Evolutionary conservation across 129 eudicot species (phyloP).

Genomic region (Saposhnikovia divaricata): DNA sequence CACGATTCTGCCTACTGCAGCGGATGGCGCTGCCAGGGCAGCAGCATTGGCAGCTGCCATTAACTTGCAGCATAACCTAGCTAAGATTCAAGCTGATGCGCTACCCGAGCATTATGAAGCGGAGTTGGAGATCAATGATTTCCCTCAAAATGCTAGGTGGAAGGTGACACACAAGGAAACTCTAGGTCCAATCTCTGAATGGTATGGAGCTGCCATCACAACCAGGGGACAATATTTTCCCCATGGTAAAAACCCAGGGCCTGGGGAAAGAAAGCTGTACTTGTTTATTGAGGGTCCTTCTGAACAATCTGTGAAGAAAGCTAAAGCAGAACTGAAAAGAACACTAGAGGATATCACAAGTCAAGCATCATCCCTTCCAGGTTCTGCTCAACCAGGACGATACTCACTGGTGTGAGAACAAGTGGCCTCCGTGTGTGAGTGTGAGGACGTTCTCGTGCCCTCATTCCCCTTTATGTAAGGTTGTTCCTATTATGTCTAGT

Average conservation of each 20-base stretch:
- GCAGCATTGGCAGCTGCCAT: slow-evolving; percentile 71
- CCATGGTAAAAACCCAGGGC: slow-evolving; percentile 55
- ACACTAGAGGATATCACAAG: slow-evolving; percentile 76
- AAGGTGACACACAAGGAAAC: slow-evolving; percentile 93
- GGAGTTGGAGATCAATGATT: slow-evolving; percentile 79
- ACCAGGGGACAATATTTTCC: slow-evolving; percentile 69
- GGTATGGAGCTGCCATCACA: slow-evolving; percentile 89
- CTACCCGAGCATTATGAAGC: slow-evolving; percentile 87
- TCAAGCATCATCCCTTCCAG: slow-evolving; percentile 29
- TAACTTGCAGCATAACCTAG: slow-evolving; percentile 75
- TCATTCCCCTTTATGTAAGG: neutral
- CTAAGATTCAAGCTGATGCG: slow-evolving; percentile 76
- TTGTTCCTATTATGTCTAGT: neutral
- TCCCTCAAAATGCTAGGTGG: slow-evolving; percentile 92
- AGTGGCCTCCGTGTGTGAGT: neutral
- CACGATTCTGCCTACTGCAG: slow-evolving; percentile 7
- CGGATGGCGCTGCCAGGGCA: slow-evolving; percentile 61
- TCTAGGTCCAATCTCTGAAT: slow-evolving; percentile 77
- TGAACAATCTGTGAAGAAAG: slow-evolving; percentile 81
- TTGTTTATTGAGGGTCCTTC: slow-evolving; percentile 78
- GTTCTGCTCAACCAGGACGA: slow-evolving; percentile 22
- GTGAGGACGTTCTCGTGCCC: neutral
- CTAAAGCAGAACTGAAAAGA: slow-evolving; percentile 67
- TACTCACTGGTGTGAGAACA: slow-evolving; percentile 14
- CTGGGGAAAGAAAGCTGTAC: slow-evolving; percentile 70